Conservation (phyloP, 2,329 filamentous ascomycete genomes). For the Sclerotinia spermophila region DNA sequence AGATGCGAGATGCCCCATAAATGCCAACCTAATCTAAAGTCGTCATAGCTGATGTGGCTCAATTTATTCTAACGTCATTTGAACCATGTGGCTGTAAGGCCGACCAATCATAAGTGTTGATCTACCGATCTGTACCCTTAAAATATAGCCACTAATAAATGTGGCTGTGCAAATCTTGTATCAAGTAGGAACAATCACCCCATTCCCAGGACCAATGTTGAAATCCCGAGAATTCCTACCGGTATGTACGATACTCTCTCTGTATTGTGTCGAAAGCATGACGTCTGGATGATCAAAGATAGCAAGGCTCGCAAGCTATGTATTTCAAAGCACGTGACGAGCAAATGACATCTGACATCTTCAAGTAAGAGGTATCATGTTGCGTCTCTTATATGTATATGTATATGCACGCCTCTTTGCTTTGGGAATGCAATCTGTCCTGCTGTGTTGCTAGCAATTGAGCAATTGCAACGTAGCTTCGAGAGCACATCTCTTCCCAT, state of each 20-base stretch:
- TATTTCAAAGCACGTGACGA: neutral
- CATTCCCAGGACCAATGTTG: neutral
- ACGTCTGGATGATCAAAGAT: neutral
- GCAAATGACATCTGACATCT: neutral
- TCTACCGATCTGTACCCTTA: neutral
- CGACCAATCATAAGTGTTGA: neutral
- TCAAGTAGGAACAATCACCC: neutral
- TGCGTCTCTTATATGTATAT: neutral
- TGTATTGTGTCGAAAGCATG: neutral
- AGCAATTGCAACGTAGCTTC: neutral
- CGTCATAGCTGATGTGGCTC: slow-evolving; percentile 10
- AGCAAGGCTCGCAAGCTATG: neutral
- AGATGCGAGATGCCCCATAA: neutral
- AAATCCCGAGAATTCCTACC: no score
- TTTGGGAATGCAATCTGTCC: neutral
- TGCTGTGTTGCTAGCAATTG: neutral
- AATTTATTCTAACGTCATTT: neutral
- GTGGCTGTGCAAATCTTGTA: slow-evolving; percentile 3
- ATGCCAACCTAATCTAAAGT: slow-evolving; percentile 3
- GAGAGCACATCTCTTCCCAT: no score
- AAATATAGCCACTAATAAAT: neutral
- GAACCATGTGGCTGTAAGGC: neutral
- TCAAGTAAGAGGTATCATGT: neutral
- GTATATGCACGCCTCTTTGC: neutral
- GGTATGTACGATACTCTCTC: no score